Conservation (phyloP, 306 rosid species). For the Pyrus bretschneideri region DNA sequence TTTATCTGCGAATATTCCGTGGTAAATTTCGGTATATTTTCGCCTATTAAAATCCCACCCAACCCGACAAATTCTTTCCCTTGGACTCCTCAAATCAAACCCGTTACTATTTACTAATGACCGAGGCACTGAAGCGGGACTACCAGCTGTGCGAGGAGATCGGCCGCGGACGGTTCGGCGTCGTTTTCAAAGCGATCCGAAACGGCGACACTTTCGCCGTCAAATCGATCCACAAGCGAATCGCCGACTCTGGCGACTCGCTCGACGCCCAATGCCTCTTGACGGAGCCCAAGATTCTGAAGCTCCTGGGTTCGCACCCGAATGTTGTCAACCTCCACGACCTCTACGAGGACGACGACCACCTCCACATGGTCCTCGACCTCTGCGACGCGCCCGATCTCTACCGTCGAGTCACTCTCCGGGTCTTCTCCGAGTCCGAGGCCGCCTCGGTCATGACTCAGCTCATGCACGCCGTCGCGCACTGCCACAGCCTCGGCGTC, state of each 20-base stretch:
- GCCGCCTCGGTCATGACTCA: conserved; percentile 35
- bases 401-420: conserved; percentile 19
- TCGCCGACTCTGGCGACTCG: conserved; percentile 32
- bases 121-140: conserved; percentile 32
- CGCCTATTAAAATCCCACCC: neutral
- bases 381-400: conserved; percentile 48
- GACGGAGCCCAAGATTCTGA: conserved; percentile 50
- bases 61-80: neutral
- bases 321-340: conserved; percentile 37
- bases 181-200: conserved; percentile 34
- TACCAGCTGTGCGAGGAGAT: conserved; percentile 48
- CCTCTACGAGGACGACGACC: conserved; percentile 46
- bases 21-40: neutral
- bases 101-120: conserved; percentile 24
- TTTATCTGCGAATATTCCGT: conserved; percentile 22
- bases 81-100: neutral
- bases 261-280: conserved; percentile 51
- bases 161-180: conserved; percentile 67
- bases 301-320: conserved; percentile 44
- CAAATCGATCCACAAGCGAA: conserved; percentile 49
- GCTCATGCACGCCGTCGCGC: conserved; percentile 48
- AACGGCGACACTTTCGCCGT: conserved; percentile 37
- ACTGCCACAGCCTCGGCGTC: conserved; percentile 59
- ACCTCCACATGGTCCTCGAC: conserved; percentile 57
- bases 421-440: conserved; percentile 30